These are phyloP conservation scores for Vicia sativa DNA, from an alignment of 306 rosid species.

Conservation along the genomic window DNA sequence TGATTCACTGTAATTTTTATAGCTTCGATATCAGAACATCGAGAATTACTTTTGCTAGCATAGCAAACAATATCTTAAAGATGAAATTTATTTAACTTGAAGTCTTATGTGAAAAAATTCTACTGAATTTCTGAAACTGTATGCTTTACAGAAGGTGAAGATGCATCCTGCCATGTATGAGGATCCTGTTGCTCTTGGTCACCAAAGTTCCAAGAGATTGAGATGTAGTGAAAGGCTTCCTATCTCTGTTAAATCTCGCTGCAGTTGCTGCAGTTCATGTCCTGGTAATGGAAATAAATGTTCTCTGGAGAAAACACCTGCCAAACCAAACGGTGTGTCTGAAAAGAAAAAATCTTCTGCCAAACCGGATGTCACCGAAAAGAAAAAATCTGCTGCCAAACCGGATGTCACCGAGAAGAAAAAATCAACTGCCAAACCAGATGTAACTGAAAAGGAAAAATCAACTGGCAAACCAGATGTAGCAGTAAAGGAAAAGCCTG, in stretches of 20 bases:
- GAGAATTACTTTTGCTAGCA: constrained; percentile 12
- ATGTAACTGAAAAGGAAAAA: background rate
- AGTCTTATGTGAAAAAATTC: constrained; percentile 15
- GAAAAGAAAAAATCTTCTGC: no score
- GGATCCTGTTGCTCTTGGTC: constrained; percentile 49
- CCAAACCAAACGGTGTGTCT: no score
- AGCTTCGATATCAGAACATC: constrained; percentile 22
- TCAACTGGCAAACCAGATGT: constrained; percentile 17
- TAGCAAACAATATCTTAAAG: constrained; percentile 5
- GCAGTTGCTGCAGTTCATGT: constrained; percentile 59
- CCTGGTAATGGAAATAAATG: constrained; percentile 36
- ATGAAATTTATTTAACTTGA: constrained; percentile 16
- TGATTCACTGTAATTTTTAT: constrained; percentile 27
- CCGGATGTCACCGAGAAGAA: background rate
- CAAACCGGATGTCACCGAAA: background rate
- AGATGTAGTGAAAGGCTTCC: constrained; percentile 64
- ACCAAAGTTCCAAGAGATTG: constrained; percentile 44
- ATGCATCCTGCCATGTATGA: constrained; percentile 85
- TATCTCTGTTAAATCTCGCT: constrained; percentile 46
- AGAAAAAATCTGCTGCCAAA: background rate
- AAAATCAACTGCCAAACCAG: background rate
- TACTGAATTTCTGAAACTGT: constrained; percentile 14
- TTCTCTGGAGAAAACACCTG: constrained; percentile 38
- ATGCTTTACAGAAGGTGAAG: constrained; percentile 79
- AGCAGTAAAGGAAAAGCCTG: background rate